Base-by-base conservation (phyloP, 1,284 basidiomycete genomes). In the Leccinum angustisporum region DNA sequence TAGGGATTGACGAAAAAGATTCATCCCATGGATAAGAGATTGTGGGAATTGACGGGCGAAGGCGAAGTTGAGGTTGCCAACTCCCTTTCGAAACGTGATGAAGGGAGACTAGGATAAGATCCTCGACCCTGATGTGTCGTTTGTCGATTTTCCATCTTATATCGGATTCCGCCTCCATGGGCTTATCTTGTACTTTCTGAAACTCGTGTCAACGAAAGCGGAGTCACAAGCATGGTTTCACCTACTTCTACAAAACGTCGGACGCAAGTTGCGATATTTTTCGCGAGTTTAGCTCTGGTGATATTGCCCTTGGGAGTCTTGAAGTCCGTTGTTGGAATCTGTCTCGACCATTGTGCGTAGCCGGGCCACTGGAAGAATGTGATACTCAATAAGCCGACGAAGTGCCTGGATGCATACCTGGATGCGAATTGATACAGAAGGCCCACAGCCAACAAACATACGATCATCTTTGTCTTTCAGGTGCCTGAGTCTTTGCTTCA, bases 251-350 rank as follows among this genome's bases (percentile, higher is more conserved):
- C 82, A 68, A 87, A 87, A 51, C 83, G 79, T 55, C 81, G 77
- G 5, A 87, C 78, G 70, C 84, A 86, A 70, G 86, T 88, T 1
- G 87, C 86, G 9, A 88, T 80, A 58, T 86, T 86, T 70, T 87
- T 89, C 1, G 85, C 86, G 14, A 88, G 77, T 67, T 88, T 88
- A 14, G 81, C 82, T 58, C 79, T 78, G 2, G 86, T 89, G 64
- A 91, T 89, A 11, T 85, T 88, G 4, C 86, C 82, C 52, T 88
- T 90, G 0, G 89, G 88, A 61, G 82, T 89, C 36, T 83, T 81
- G 72, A 90, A 91, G 73, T 91, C 88, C 72, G 84, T 84, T 0
- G 89, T 91, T 8, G 89, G 90, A 62, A 91, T 91, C 70, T 91
- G 90, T 59, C 86, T 81, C 61, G 85, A 88, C 88, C 88, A 91